Base-by-base conservation (phyloP, 2,329 filamentous ascomycete genomes). In the Leptographium flavum region DNA sequence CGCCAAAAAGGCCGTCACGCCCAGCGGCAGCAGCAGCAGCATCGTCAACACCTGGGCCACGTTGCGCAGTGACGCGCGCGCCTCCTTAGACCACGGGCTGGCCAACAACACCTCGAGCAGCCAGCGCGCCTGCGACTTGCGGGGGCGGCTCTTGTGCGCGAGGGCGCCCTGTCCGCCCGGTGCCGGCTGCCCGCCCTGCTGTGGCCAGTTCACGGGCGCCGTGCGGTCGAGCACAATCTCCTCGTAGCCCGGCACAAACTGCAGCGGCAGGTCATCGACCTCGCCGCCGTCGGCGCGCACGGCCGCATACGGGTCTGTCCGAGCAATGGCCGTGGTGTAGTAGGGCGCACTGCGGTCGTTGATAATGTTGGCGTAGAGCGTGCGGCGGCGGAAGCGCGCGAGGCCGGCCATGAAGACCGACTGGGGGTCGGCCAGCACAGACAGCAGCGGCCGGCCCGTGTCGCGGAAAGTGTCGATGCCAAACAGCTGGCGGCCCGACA, bases 391-490 rank as follows among this genome's bases (percentile, higher is more conserved):
- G 65, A 96, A 96, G 53, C 69, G 73, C 49, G 75, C 72, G 39
- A 96, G 69, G 0, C 80, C 88, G 28, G 76, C 75, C 55, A 94
- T 82, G 64, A 96, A 96, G 53, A 94, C 83, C 50, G 83, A 88
- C 42, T 81, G 73, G 0, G 82, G 79, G 52, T 94, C 88, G 6
- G 88, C 84, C 27, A 96, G 70, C 10, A 95, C 71, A 41, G 83
- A 73, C 19, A 96, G 72, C 10, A 96, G 68, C 0, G 88, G 86
- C 35, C 79, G 74, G n/a, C 76, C 80, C 1, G 86, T 94, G 50
- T 85, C 79, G 47, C 87, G 79, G 61, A 95, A 95, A 5, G 73
- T 68, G 64, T 96, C 90, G 48, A 92, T 83, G 46, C 79, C 79
- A 60, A 95, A 96, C 10, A 96, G 69, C 59, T 96, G 90, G 42